A percentile compares a stretch with the other conserved stretches of the same genome.
These are phyloP conservation scores for Coprinopsis marcescibilis DNA, from an alignment of 768 basidiomycete genomes.

Conservation along the genomic window DNA sequence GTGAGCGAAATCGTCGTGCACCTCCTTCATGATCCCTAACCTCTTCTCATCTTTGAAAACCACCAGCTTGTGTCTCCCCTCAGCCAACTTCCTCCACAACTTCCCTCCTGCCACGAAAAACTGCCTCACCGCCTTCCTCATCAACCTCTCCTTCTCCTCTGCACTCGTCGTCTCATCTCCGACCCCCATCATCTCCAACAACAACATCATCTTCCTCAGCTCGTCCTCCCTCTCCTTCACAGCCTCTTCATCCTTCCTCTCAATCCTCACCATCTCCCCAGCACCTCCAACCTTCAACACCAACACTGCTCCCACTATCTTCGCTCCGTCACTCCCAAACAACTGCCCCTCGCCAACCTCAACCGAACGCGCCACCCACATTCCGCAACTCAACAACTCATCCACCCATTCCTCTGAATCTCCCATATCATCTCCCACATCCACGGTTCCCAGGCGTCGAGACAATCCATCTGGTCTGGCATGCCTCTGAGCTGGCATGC, in stretches of 20 bases:
- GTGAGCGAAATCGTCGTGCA: slow-evolving; percentile 22
- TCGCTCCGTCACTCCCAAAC: neutral
- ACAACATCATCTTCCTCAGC: slow-evolving; percentile 3
- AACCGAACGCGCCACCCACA: slow-evolving; percentile 1
- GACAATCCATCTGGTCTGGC: slow-evolving; percentile 35
- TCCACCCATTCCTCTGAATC: slow-evolving; percentile 25
- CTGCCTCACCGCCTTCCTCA: neutral
- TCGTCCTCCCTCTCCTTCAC: neutral
- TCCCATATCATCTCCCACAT: slow-evolving; percentile 13
- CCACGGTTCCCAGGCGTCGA: slow-evolving; percentile 11
- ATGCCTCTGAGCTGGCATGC: slow-evolving; percentile 29
- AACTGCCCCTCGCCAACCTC: neutral
- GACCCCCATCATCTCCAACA: slow-evolving; percentile 3
- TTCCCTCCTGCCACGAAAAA: slow-evolving; percentile 8
- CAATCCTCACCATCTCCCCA: neutral
- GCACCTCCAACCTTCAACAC: neutral
- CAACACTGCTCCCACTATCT: neutral
- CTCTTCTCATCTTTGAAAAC: slow-evolving; percentile 11
- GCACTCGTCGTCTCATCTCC: neutral
- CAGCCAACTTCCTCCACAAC: slow-evolving; percentile 18
- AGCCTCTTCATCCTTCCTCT: neutral
- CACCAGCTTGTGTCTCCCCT: slow-evolving; percentile 19
- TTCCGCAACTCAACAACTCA: slow-evolving; percentile 6
- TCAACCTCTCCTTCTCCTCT: slow-evolving; percentile 3
- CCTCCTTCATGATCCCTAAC: slow-evolving; percentile 16